Percentiles rank a stretch among this genome's conserved stretches.
phyloP scores from a whole-genome alignment of 2,329 filamentous ascomycete genomes.

The Domatiomyces globalis region DNA sequence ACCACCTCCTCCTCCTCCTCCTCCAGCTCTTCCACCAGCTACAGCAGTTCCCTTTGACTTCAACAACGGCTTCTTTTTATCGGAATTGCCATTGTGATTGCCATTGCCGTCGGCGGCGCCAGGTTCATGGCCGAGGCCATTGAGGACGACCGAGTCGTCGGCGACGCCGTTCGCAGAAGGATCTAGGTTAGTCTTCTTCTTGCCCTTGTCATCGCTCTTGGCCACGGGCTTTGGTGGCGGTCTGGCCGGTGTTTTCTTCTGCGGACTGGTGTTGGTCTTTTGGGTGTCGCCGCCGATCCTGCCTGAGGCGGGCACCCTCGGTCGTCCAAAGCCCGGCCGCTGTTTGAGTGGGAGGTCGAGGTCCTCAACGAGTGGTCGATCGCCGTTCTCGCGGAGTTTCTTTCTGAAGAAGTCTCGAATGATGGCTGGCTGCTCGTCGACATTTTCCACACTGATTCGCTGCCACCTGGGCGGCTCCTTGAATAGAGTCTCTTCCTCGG shows the following conservation, averaged over 20 bases:
- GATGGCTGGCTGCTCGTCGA: conserved; percentile 69
- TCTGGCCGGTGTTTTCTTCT: conserved; percentile 25
- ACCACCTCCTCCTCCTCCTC: not conserved
- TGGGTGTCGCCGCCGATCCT: conserved; percentile 28
- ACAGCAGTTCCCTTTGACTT: conserved; percentile 16
- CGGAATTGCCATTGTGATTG: conserved; percentile 5
- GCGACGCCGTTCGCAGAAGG: conserved; percentile 4
- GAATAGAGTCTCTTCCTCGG: conserved; percentile 33
- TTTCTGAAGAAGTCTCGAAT: conserved; percentile 82
- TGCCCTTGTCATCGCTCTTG: conserved; percentile 11
- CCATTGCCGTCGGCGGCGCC: conserved; percentile 11
- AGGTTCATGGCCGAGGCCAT: conserved; percentile 9
- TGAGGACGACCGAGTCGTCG: conserved; percentile 10
- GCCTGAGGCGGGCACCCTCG: conserved; percentile 32
- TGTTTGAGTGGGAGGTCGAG: conserved; percentile 91
- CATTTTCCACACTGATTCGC: conserved; percentile 62
- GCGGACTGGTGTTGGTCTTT: conserved; percentile 25
- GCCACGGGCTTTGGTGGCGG: conserved; percentile 5
- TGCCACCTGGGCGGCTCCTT: conserved; percentile 56
- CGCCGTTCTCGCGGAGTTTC: conserved; percentile 71
- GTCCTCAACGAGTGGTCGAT: conserved; percentile 78
- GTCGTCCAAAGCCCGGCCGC: conserved; percentile 36
- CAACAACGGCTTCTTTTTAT: conserved; percentile 10
- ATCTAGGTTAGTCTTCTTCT: conserved; percentile 11
- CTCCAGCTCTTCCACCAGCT: conserved; percentile 17